Percentiles rank a stretch among this genome's conserved stretches.
Conservation (phyloP, 805 yeast species). For the Teunomyces panamensis region DNA sequence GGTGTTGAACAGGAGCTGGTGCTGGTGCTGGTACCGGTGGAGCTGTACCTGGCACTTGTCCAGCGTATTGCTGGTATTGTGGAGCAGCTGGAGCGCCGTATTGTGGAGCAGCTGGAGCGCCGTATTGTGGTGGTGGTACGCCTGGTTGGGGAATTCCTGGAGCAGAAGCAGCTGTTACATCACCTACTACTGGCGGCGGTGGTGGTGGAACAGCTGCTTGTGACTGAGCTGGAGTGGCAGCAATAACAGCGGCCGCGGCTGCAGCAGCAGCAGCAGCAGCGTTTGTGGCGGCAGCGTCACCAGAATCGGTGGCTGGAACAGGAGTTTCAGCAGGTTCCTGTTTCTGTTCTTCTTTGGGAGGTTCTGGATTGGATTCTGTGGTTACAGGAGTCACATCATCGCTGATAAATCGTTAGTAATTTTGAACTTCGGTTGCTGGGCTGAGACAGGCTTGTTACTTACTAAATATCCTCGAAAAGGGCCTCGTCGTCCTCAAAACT, state of each 20-base stretch:
- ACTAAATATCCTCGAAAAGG: constrained; percentile 87
- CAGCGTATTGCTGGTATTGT: constrained; percentile 4
- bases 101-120: constrained; percentile 1
- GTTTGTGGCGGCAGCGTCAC: constrained; percentile 1
- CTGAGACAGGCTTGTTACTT: constrained; percentile 12
- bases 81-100: constrained; percentile 2
- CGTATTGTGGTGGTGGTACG: constrained; percentile 8
- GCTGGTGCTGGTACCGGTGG: constrained; percentile 11
- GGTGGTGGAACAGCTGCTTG: background rate
- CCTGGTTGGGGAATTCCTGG: constrained; percentile 3
- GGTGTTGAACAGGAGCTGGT: constrained; percentile 15
- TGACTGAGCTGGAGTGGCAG: background rate
- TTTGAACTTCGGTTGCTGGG: background rate
- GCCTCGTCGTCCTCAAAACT: constrained; percentile 87
- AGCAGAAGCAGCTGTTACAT: constrained; percentile 3
- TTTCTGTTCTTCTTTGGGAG: background rate
- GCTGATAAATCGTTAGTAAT: constrained; percentile 4
- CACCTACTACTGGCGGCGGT: constrained; percentile 5
- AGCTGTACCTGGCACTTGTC: constrained; percentile 6
- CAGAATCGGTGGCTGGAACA: background rate
- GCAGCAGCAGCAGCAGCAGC: background rate
- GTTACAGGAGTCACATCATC: constrained; percentile 10
- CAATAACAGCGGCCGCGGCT: background rate
- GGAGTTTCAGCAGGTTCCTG: constrained; percentile 2
- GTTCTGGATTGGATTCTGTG: constrained; percentile 2